Base-by-base conservation (phyloP, 805 yeast species). In the Torulaspora franciscae region DNA sequence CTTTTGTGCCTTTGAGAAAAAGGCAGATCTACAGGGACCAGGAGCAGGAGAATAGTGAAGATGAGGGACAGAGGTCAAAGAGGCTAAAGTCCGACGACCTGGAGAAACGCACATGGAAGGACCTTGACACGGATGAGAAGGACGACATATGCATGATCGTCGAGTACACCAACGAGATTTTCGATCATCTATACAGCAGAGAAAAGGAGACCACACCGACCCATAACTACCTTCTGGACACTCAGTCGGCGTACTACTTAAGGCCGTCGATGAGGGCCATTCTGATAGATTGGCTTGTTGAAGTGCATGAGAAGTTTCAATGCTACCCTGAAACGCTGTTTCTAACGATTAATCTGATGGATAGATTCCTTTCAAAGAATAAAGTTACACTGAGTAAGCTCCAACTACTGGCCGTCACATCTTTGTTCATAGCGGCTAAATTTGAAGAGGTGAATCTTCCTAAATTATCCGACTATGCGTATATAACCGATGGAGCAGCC, bases 391-490 rank as follows among this genome's bases (percentile, higher is more conserved):
- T 89, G 47, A 88, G 83, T 57, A 79, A 85, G 65, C 67, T 90
- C 40, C 97, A 90, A 69, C 73, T 89, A 49, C 72, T 88, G 43
- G 96, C 96, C 4, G 85, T 93, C 1, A 86, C 95, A 1, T 75
- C 90, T 9, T 68, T 90, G 46, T 86, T 88, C 65, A 83, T 88
- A 49, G 95, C 96, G 32, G 95, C 96, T 11, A 89, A 89, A 66
- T 86, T 85, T 64, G 96, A 90, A 68, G 97, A 90, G 68, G 95
- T 90, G 23, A 84, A 81, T 61, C 75, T 88, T 8, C 97, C 96
- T 8, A 81, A 90, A 28, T 82, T 90, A 25, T 77, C 82, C 48
- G 85, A 86, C 64, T 90, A 86, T 62, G 85, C 95, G 2, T 85
- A 84, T 61, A 86, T 86, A 47, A 86, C 95, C 22, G 95, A 86